phyloP scores from a whole-genome alignment of 106 monocot genomes.

The Dendrobium huoshanense region DNA sequence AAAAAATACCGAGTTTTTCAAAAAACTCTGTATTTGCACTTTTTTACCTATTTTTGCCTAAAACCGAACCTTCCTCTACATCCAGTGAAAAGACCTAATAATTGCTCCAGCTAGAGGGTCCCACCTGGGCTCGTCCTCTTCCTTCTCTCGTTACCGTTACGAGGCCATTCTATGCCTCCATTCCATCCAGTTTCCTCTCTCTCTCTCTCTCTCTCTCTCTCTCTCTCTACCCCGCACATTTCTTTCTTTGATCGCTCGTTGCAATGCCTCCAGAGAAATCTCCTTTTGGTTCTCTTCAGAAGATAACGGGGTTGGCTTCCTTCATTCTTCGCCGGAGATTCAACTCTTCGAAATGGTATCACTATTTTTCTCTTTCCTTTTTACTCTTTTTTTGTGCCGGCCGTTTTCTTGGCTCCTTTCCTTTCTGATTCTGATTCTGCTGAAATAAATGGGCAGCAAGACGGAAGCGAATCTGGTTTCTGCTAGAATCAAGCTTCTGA shows the following conservation, averaged over 20 bases:
- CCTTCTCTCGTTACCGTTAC: neutral
- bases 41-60: too few species aligned
- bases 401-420: neutral
- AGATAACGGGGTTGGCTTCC: constrained; percentile 24
- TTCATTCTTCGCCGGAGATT: constrained; percentile 44
- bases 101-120: neutral
- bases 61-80: too few species aligned
- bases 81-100: too few species aligned
- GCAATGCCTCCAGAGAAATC: constrained; percentile 8
- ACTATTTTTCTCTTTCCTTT: neutral
- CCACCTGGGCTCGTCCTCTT: neutral
- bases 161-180: neutral
- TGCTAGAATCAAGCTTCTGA: constrained; percentile 90
- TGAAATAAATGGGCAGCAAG: constrained; percentile 39
- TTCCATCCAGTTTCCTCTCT: neutral
- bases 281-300: constrained; percentile 26
- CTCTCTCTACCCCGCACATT: neutral
- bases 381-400: neutral
- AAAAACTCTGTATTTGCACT: too few species aligned
- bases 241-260: neutral
- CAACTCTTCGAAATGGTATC: constrained; percentile 79
- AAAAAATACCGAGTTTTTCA: too few species aligned
- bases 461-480: constrained; percentile 80
- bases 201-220: too few species aligned
- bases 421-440: constrained; percentile 4